Percentiles rank a stretch among this genome's conserved stretches.
These are phyloP conservation scores for Leucoagaricus sp. DNA, from an alignment of 1,284 basidiomycete species.

Conservation along the genomic window DNA sequence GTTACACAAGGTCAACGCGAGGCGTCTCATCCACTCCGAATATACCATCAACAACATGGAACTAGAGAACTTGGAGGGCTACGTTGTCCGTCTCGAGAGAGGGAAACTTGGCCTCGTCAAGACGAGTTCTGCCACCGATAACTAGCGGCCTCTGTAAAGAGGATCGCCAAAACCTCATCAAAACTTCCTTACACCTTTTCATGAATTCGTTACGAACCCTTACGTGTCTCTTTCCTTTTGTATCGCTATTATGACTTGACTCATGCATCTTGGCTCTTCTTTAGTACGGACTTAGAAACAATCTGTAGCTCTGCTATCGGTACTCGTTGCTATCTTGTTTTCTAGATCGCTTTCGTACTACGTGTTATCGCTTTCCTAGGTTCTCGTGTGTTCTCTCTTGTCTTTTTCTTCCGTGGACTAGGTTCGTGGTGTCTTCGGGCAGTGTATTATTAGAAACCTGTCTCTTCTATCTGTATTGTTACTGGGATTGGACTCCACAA, in stretches of 20 bases:
- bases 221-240: slow-evolving; percentile 1
- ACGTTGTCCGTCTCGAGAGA: slow-evolving; percentile 45
- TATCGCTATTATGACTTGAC: slow-evolving; percentile 7
- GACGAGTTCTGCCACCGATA: not conserved
- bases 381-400: not conserved
- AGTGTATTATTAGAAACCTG: slow-evolving; percentile 8
- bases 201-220: not conserved
- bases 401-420: slow-evolving; percentile 3
- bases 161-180: not conserved
- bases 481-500: not conserved
- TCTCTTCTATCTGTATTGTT: slow-evolving; percentile 4
- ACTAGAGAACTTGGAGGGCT: slow-evolving; percentile 48
- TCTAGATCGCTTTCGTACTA: slow-evolving; percentile 4
- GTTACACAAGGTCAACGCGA: slow-evolving; percentile 53
- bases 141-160: not conserved
- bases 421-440: not conserved
- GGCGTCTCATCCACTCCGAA: slow-evolving; percentile 52
- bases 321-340: slow-evolving; percentile 7
- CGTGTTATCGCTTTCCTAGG: not conserved
- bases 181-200: not conserved
- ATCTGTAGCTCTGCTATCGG: slow-evolving; percentile 4
- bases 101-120: slow-evolving; percentile 47
- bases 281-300: not conserved
- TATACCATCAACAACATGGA: slow-evolving; percentile 57
- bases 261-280: slow-evolving; percentile 1